Evolutionary conservation across 2,329 filamentous ascomycete genomes (phyloP).

Genomic region (Teratosphaeria pseudoeucalypti): DNA sequence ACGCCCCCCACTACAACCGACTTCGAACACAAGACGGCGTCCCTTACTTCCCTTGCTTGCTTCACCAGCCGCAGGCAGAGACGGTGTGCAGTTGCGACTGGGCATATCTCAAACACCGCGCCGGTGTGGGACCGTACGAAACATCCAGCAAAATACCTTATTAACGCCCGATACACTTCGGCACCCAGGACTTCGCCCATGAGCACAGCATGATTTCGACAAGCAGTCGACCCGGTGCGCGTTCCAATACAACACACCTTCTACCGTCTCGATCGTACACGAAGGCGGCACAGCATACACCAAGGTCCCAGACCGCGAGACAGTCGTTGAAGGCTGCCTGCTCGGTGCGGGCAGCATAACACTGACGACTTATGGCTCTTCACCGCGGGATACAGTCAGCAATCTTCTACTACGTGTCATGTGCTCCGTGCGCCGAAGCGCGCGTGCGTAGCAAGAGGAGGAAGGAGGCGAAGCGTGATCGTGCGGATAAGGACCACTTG

Average conservation of each 20-base stretch:
- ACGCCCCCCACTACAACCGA: neutral
- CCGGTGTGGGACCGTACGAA: neutral
- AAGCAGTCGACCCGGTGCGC: neutral
- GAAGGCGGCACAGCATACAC: neutral
- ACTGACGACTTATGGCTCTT: conserved; percentile 17
- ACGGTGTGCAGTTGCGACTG: neutral
- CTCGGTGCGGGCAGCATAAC: neutral
- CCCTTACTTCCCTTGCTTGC: neutral
- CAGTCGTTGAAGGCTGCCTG: neutral
- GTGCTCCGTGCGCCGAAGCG: conserved; percentile 66
- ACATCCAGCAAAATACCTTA: neutral
- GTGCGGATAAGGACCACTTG: conserved; percentile 53
- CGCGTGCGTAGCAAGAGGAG: conserved; percentile 59
- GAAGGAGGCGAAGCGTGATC: conserved; percentile 58
- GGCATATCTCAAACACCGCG: neutral
- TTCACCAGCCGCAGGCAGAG: neutral
- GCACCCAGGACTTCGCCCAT: neutral
- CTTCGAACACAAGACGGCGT: too few relatives aligned
- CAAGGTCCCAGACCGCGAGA: neutral
- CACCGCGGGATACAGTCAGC: conserved; percentile 56
- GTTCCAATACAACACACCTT: neutral
- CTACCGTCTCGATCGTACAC: neutral
- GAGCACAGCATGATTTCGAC: neutral
- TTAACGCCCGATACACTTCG: neutral
- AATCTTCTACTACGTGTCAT: conserved; percentile 67